Evolutionary conservation across 805 yeast genomes (phyloP).

Genomic region (Barnettozyma vustinii): DNA sequence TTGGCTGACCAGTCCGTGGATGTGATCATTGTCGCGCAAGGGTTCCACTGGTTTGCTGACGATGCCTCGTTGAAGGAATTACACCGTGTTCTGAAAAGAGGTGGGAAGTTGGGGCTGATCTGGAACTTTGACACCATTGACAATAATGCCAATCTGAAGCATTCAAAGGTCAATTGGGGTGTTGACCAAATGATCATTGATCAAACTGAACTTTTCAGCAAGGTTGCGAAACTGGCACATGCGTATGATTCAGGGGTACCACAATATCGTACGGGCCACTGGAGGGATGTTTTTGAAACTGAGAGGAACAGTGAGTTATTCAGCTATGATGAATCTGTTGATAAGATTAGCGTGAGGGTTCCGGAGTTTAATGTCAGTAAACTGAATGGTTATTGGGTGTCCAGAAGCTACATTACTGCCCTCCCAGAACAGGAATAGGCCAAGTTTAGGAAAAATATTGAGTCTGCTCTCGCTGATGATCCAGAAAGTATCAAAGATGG

Average conservation of each 20-base stretch:
- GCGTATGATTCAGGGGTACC: constrained; percentile 43
- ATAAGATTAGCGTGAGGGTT: constrained; percentile 29
- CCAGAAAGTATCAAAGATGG: constrained; percentile 15
- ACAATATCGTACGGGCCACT: constrained; percentile 45
- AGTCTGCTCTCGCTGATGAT: too few species aligned
- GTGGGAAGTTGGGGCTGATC: constrained; percentile 50
- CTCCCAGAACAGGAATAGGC: constrained; percentile 33
- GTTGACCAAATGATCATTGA: constrained; percentile 7
- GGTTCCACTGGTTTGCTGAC: constrained; percentile 65
- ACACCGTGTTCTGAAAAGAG: constrained; percentile 43
- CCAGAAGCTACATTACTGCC: constrained; percentile 49
- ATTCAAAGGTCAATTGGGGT: constrained; percentile 3
- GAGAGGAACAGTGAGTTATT: constrained; percentile 25
- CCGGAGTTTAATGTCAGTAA: constrained; percentile 28
- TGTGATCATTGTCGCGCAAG: constrained; percentile 52
- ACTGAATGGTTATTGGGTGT: constrained; percentile 47
- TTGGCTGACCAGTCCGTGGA: constrained; percentile 39
- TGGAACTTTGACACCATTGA: constrained; percentile 49
- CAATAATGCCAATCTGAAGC: constrained; percentile 12
- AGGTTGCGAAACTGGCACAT: constrained; percentile 16
- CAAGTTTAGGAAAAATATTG: constrained; percentile 28
- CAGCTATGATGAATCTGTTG: constrained; percentile 27
- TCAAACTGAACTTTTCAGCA: constrained; percentile 12
- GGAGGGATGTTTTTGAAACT: constrained; percentile 40
- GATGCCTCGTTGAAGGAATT: constrained; percentile 42